Conservation (phyloP, 345 rosid genomes). For the Sisymbrium altissimum region DNA sequence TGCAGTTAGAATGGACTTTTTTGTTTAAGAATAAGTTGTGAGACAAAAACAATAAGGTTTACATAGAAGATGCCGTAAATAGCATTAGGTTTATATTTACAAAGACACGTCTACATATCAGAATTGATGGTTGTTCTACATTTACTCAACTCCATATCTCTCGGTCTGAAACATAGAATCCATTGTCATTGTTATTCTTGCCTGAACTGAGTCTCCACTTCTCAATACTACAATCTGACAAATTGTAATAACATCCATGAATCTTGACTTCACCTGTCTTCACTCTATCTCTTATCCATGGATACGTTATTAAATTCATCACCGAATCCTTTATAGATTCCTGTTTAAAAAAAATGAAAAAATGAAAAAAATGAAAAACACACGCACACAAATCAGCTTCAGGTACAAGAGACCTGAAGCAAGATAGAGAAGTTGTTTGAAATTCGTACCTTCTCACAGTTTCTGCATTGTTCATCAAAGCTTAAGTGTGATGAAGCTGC, state of each 20-base stretch:
- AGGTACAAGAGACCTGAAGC: background rate
- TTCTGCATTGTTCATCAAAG: slow-evolving; percentile 81
- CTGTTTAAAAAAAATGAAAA: slow-evolving; percentile 45
- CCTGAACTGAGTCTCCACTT: slow-evolving; percentile 53
- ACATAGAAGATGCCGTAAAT: no score
- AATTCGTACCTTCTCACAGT: slow-evolving; percentile 74
- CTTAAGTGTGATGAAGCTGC: slow-evolving; percentile 53
- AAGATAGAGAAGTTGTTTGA: background rate
- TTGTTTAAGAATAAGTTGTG: no score
- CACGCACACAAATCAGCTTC: background rate
- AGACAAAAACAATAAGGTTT: no score
- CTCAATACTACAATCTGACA: slow-evolving; percentile 53
- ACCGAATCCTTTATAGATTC: slow-evolving; percentile 61
- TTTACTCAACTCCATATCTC: slow-evolving; percentile 28
- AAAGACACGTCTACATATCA: slow-evolving; percentile 3
- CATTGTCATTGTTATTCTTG: slow-evolving; percentile 16
- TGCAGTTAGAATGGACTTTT: no score
- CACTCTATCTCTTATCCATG: slow-evolving; percentile 68
- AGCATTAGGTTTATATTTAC: slow-evolving; percentile 3
- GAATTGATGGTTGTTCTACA: background rate
- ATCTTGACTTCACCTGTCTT: slow-evolving; percentile 40
- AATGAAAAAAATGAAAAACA: background rate
- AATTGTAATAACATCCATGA: slow-evolving; percentile 72
- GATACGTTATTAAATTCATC: slow-evolving; percentile 60
- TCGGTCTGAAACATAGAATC: slow-evolving; percentile 26